Base-by-base conservation (phyloP, 2,329 filamentous ascomycete species). In the Nannizziopsis arthrosporioides region DNA sequence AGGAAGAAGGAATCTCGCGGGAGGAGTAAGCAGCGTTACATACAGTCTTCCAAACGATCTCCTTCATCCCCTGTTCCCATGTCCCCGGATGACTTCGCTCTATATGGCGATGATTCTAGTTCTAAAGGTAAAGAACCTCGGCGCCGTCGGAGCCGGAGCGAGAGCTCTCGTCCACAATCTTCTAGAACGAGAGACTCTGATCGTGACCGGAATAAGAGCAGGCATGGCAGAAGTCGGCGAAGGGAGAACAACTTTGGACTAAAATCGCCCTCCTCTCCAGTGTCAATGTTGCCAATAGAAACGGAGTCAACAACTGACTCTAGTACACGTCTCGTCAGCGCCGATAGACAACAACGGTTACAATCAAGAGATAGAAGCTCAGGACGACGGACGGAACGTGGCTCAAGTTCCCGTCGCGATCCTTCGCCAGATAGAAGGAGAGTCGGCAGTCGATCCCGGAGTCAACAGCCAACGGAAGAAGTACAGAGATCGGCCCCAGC, bases 41-140 rank as follows among this genome's bases (percentile, higher is more conserved):
- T 83, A 53, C 83, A 80, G 59, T 78, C 84, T 14, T 78, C 81
- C 10, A 94, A 94, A 66, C 76, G 85, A 17, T 95, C 90, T 1
- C 90, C 90, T 0, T 93, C 87, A 1, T 95, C 90, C 0, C 90
- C 90, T 0, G 76, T 94, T 1, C 87, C 89, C 2, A 95, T 95
- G 89, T 94, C 89, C 2, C 88, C 88, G 0, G 86, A 94, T 57
- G 88, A 95, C 58, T 63, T 85, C 51, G 59, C 67, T 43, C 60
- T 62, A 39, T 72, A 70, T 32, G 47, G 45, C n/a, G 46, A 45
- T 17, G 42, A 47, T 2, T 37, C 40, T 12, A 44, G 32, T 12
- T 3, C 14, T 5, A 38, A 17, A 18, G 40, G 14, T n/a, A 35
- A 39, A 19, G 46, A 48, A 39, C n/a, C 35, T 12, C 37, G 18